Percentiles rank a stretch among this genome's conserved stretches.
Conservation (phyloP, 257 asterid genomes). For the Schizonepeta tenuifolia region DNA sequence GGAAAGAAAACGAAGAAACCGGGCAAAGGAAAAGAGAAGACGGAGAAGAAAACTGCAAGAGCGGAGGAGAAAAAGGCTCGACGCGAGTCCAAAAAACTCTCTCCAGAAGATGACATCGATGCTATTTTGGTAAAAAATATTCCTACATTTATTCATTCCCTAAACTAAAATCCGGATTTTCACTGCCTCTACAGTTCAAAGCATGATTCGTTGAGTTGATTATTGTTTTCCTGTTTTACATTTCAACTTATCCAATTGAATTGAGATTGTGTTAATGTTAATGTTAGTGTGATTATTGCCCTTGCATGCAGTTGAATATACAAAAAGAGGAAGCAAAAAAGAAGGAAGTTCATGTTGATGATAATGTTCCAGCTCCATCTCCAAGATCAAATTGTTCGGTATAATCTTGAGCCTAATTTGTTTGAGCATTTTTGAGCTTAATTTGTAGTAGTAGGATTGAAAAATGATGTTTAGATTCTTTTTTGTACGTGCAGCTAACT, state of each 20-base stretch:
- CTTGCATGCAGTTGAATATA: conserved; percentile 44
- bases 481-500: conserved; percentile 55
- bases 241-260: not conserved
- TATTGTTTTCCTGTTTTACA: not conserved
- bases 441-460: conserved; percentile 10
- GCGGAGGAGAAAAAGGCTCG: conserved; percentile 85
- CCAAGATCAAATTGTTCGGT: conserved; percentile 99
- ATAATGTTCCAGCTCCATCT: conserved; percentile 90
- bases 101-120: conserved; percentile 99
- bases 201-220: not conserved
- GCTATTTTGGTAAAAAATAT: conserved; percentile 74
- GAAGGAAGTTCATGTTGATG: conserved; percentile 92
- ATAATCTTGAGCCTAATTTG: conserved; percentile 8
- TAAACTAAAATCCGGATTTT: not conserved
- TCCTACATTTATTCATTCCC: not conserved
- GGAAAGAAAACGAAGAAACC: conserved; percentile 93
- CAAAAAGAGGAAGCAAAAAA: conserved; percentile 97
- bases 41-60: conserved; percentile 83
- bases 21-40: conserved; percentile 97
- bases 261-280: not conserved
- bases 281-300: not conserved
- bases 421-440: conserved; percentile 8
- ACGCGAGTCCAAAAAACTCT: conserved; percentile 83
- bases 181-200: not conserved
- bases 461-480: conserved; percentile 18